Percentiles rank a stretch among this genome's conserved stretches.
Evolutionary conservation across 805 yeast genomes (phyloP).

Genomic region (Millerago galiae): DNA sequence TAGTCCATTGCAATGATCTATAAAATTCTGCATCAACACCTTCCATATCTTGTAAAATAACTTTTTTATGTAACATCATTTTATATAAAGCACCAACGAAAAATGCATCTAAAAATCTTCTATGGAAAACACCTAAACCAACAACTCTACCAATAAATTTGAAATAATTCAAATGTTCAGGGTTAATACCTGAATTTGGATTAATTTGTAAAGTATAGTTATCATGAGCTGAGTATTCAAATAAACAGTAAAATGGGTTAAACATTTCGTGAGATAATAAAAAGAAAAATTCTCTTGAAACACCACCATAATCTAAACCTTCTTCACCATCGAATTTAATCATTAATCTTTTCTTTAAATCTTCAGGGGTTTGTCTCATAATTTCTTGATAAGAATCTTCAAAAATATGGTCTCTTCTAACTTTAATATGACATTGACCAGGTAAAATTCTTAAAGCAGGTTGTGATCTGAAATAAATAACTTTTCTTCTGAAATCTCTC

Average conservation of each 20-base stretch:
- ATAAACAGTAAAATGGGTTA: conserved; percentile 94
- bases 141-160: conserved; percentile 98
- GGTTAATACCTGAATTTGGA: conserved; percentile 94
- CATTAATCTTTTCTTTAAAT: conserved; percentile 94
- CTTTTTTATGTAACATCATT: conserved; percentile 94
- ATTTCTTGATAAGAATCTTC: conserved; percentile 98
- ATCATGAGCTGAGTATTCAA: conserved; percentile 96
- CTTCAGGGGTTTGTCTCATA: conserved; percentile 98
- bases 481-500: conserved; percentile 97
- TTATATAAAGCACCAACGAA: conserved; percentile 97
- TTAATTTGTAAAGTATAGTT: conserved; percentile 96
- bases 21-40: conserved; percentile 98
- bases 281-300: conserved; percentile 95
- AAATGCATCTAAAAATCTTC: conserved; percentile 96
- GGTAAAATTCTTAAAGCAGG: conserved; percentile 96
- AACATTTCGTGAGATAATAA: conserved; percentile 97
- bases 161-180: conserved; percentile 96
- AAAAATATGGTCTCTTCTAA: conserved; percentile 90
- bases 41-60: conserved; percentile 94
- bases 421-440: conserved; percentile 98
- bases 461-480: conserved; percentile 95
- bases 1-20: conserved; percentile 90
- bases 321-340: conserved; percentile 99
- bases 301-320: conserved; percentile 99
- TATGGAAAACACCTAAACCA: conserved; percentile 96